Percentiles rank a stretch among this genome's conserved stretches.
Conservation (phyloP, 371 early-diverging fungal species). For the Mortierella sp. region DNA sequence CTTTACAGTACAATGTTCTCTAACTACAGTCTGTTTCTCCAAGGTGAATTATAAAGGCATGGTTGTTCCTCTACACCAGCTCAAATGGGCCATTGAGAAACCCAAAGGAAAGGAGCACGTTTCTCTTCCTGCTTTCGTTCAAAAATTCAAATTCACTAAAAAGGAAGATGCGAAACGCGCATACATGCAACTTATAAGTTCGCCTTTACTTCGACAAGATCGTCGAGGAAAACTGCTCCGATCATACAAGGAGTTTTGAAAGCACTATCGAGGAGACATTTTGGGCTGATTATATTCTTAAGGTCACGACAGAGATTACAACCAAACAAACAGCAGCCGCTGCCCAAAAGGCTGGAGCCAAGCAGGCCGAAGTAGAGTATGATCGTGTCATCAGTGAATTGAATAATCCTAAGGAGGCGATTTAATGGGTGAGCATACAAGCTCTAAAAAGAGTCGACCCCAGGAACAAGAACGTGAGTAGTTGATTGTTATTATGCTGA, state of each 20-base stretch:
- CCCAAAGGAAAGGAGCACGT: background rate
- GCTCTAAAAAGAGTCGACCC: too few species aligned
- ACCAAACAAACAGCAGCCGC: background rate
- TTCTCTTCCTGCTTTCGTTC: background rate
- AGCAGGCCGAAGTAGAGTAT: constrained; percentile 3
- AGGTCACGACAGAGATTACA: background rate
- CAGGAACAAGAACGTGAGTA: too few species aligned
- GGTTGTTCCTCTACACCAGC: background rate
- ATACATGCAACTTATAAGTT: background rate
- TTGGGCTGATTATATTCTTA: background rate
- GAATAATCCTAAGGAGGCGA: background rate
- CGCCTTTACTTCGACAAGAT: background rate
- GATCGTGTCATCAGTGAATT: background rate
- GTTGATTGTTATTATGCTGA: too few species aligned
- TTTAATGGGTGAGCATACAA: background rate
- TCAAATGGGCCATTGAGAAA: background rate
- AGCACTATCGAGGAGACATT: background rate
- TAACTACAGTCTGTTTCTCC: background rate
- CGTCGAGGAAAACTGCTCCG: constrained; percentile 1
- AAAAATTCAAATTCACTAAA: background rate
- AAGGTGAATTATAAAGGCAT: background rate
- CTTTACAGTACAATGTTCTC: background rate
- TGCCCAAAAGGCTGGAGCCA: background rate
- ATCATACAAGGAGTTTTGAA: background rate
- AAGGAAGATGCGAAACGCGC: background rate